A percentile compares a stretch with the other conserved stretches of the same genome.
These are phyloP conservation scores for Aspergillus quadrilineatus DNA, from an alignment of 2,329 filamentous ascomycete genomes.

Conservation along the genomic window DNA sequence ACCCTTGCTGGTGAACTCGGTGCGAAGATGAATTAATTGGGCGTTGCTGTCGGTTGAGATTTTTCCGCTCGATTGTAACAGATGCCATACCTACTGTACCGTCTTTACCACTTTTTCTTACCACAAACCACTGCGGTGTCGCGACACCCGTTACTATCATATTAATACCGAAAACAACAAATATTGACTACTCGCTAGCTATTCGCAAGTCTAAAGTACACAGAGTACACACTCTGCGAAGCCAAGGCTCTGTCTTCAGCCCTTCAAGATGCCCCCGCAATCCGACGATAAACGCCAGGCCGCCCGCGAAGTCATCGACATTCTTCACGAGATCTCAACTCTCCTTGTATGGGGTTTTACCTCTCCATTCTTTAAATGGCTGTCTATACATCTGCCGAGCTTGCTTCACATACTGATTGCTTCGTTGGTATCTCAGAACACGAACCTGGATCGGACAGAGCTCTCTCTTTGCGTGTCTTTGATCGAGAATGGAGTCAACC, in stretches of 20 bases:
- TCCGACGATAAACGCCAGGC: slow-evolving; percentile 50
- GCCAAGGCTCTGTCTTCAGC: background rate
- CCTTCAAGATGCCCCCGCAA: slow-evolving; percentile 39
- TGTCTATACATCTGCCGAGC: background rate
- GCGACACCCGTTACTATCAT: too few relatives aligned
- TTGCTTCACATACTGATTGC: background rate
- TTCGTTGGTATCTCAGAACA: slow-evolving; percentile 65
- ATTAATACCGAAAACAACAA: background rate
- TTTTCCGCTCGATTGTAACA: too few relatives aligned
- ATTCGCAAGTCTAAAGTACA: background rate
- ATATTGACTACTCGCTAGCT: background rate
- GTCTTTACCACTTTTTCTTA: too few relatives aligned
- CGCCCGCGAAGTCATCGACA: slow-evolving; percentile 52
- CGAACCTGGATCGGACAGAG: slow-evolving; percentile 83
- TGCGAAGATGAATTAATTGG: too few relatives aligned
- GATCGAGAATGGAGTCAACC: slow-evolving; percentile 96
- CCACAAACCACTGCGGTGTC: too few relatives aligned
- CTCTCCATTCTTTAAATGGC: slow-evolving; percentile 9
- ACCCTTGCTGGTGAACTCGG: too few relatives aligned
- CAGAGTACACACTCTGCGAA: background rate
- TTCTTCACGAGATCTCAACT: slow-evolving; percentile 51
- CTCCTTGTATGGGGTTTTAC: slow-evolving; percentile 39
- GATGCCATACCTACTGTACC: too few relatives aligned
- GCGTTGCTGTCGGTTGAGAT: too few relatives aligned
- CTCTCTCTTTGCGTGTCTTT: slow-evolving; percentile 93